A percentile compares a stretch with the other conserved stretches of the same genome.
phyloP scores from a whole-genome alignment of 371 early-diverging fungal genomes.

The Mortierella sp. region DNA sequence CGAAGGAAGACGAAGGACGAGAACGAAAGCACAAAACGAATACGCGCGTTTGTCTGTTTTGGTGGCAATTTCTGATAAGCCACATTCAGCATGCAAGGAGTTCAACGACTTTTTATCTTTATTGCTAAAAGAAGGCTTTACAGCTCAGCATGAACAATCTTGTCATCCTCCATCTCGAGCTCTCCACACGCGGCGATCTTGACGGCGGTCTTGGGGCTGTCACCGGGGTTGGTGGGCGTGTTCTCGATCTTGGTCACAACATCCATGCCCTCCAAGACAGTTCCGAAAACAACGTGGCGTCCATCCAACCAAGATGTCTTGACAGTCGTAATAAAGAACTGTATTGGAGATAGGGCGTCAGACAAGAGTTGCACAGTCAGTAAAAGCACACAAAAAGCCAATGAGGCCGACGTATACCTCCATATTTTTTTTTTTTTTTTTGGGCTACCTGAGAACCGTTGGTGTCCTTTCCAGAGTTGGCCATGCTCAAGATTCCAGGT shows the following conservation, averaged over 20 bases:
- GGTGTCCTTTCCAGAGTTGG: constrained; percentile 93
- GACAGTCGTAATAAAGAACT: constrained; percentile 90
- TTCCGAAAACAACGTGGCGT: constrained; percentile 93
- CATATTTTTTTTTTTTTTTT: too few species aligned
- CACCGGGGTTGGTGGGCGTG: constrained; percentile 66
- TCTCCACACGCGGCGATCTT: constrained; percentile 85
- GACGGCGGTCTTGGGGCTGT: constrained; percentile 74
- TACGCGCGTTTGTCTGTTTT: too few species aligned
- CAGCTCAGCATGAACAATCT: constrained; percentile 35
- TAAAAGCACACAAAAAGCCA: background rate
- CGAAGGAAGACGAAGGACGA: too few species aligned
- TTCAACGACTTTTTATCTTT: too few species aligned
- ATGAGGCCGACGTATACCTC: too few species aligned
- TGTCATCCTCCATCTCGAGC: constrained; percentile 33
- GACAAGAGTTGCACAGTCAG: background rate
- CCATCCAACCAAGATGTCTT: constrained; percentile 86
- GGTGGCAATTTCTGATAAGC: too few species aligned
- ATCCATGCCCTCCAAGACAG: constrained; percentile 87
- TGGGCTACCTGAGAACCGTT: constrained; percentile 97
- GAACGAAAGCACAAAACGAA: too few species aligned
- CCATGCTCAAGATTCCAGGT: constrained; percentile 92
- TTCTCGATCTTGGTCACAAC: constrained; percentile 75
- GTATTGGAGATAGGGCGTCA: too few species aligned
- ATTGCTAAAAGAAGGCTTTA: background rate
- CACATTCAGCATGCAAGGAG: too few species aligned